A percentile compares a stretch with the other conserved stretches of the same genome.
These are phyloP conservation scores for Garcia nutans DNA, from an alignment of 345 rosid species.

Conservation along the genomic window DNA sequence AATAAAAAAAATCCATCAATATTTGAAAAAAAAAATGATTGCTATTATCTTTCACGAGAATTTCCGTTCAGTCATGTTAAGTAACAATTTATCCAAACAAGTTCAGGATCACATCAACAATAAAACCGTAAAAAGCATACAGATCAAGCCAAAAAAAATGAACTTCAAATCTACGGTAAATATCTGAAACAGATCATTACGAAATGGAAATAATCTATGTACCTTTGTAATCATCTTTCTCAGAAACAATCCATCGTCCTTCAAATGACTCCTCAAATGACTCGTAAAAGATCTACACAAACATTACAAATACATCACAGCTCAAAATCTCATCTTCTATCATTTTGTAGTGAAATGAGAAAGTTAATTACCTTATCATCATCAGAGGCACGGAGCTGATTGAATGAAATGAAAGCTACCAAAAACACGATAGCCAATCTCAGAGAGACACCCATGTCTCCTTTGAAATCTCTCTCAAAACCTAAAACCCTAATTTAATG, in stretches of 20 bases:
- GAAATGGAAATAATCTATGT: background rate
- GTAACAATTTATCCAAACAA: background rate
- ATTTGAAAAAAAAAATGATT: background rate
- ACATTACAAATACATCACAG: background rate
- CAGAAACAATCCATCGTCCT: conserved; percentile 74
- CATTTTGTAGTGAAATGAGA: too few species aligned
- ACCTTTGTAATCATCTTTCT: conserved; percentile 68
- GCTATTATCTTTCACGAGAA: background rate
- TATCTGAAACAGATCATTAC: background rate
- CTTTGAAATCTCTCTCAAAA: conserved; percentile 5
- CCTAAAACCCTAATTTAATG: background rate
- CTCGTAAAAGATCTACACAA: conserved; percentile 59
- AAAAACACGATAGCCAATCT: conserved; percentile 44
- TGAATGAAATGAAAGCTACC: conserved; percentile 44
- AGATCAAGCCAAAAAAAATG: background rate
- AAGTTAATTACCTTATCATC: conserved; percentile 50
- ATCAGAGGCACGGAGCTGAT: conserved; percentile 48
- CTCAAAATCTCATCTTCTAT: too few species aligned
- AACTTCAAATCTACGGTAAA: background rate
- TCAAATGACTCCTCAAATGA: conserved; percentile 71
- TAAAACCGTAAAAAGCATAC: background rate
- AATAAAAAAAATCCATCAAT: too few species aligned
- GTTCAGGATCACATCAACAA: background rate
- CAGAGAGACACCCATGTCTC: conserved; percentile 40
- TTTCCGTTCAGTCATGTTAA: background rate